phyloP scores from a whole-genome alignment of 2,329 filamentous ascomycete species.

The Tolypocladium ophioglossoides region DNA sequence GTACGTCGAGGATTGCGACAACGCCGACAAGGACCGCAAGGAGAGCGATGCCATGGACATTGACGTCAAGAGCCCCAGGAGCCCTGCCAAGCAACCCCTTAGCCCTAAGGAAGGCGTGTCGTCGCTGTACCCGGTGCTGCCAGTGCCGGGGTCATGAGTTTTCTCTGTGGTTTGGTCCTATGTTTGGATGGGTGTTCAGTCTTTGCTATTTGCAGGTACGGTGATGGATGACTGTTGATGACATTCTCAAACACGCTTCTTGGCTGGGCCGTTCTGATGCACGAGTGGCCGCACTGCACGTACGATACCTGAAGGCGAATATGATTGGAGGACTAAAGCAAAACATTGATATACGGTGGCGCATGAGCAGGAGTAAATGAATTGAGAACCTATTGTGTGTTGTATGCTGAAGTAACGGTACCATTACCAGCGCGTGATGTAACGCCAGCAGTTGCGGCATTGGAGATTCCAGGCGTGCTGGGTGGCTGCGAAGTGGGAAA shows the following conservation, averaged over 20 bases:
- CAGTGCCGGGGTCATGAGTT: constrained; percentile 15
- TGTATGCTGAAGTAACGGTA: not conserved
- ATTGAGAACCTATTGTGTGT: not conserved
- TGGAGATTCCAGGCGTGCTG: not conserved
- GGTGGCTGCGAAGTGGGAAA: no score
- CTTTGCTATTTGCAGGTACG: not conserved
- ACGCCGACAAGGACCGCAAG: constrained; percentile 6
- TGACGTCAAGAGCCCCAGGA: constrained; percentile 21
- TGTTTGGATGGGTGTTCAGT: not conserved
- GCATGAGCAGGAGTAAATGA: not conserved
- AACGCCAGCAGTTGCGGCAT: not conserved
- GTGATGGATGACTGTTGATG: not conserved
- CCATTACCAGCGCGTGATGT: not conserved
- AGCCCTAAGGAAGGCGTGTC: constrained; percentile 18
- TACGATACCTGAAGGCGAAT: not conserved
- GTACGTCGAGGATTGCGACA: constrained; percentile 29
- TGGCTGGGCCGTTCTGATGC: not conserved
- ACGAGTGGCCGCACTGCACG: not conserved
- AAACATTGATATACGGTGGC: not conserved
- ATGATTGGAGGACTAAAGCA: not conserved
- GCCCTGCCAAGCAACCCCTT: constrained; percentile 12
- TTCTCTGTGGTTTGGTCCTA: no score
- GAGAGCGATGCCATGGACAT: constrained; percentile 26
- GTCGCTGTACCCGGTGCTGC: constrained; percentile 29
- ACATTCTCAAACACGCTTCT: no score